Conservation (phyloP, 768 basidiomycete species). For the Russula sp. region DNA sequence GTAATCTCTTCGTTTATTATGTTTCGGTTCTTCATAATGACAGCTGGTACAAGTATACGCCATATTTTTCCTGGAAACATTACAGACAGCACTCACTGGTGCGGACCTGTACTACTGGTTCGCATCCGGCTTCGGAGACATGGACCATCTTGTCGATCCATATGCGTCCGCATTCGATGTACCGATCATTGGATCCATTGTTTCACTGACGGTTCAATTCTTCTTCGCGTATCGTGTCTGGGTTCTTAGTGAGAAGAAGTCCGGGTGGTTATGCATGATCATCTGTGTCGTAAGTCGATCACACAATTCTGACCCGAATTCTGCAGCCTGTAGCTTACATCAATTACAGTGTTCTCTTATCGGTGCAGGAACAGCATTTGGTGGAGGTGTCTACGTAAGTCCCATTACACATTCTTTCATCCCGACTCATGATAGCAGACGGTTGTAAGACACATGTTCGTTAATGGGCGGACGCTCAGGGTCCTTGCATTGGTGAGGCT, state of each 20-base stretch:
- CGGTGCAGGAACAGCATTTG: background rate
- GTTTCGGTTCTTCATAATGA: too few relatives aligned
- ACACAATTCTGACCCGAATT: background rate
- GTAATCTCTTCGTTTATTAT: background rate
- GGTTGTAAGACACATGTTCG: background rate
- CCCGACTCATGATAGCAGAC: background rate
- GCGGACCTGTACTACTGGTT: conserved; percentile 12
- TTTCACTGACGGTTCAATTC: conserved; percentile 3
- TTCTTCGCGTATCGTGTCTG: conserved; percentile 16
- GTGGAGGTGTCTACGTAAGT: conserved; percentile 3
- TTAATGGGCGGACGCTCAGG: background rate
- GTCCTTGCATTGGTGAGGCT: background rate
- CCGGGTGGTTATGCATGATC: background rate
- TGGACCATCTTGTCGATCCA: background rate
- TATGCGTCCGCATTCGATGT: background rate
- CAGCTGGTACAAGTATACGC: background rate
- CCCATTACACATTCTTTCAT: too few relatives aligned
- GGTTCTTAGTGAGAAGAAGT: conserved; percentile 3
- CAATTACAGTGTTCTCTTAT: background rate
- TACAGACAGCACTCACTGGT: conserved; percentile 3
- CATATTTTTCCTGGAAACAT: conserved; percentile 7
- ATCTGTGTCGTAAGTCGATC: conserved; percentile 2
- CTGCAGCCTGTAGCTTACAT: background rate
- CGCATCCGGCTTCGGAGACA: conserved; percentile 21
- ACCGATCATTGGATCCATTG: conserved; percentile 4